Conservation (phyloP, 2,329 filamentous ascomycete genomes). For the Simplicillium aogashimaense region DNA sequence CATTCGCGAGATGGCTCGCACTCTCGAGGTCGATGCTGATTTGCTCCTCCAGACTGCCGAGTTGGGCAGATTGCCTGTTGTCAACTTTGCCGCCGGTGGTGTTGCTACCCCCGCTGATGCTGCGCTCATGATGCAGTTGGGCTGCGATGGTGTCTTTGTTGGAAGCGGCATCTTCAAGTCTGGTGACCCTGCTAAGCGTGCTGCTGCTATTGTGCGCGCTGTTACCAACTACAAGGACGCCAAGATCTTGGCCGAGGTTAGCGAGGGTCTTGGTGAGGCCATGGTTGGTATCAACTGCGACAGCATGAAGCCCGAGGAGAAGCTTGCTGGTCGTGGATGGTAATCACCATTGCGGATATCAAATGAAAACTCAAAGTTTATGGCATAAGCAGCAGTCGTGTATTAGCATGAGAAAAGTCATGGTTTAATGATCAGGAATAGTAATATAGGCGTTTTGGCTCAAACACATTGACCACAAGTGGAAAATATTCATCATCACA, state of each 20-base stretch:
- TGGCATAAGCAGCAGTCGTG: background rate
- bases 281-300: slow-evolving; percentile 94
- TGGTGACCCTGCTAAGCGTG: slow-evolving; percentile 79
- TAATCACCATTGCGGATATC: slow-evolving; percentile 30
- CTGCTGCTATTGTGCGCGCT: slow-evolving; percentile 89
- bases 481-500: too few species aligned
- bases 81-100: slow-evolving; percentile 97
- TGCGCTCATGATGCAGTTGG: slow-evolving; percentile 95
- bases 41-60: slow-evolving; percentile 80
- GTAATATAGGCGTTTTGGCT: too few species aligned
- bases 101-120: slow-evolving; percentile 98
- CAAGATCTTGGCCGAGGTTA: slow-evolving; percentile 77
- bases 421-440: background rate
- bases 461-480: too few species aligned
- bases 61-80: slow-evolving; percentile 80
- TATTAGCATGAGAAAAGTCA: background rate
- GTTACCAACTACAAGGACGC: slow-evolving; percentile 84
- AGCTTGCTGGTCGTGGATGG: slow-evolving; percentile 79
- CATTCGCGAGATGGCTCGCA: slow-evolving; percentile 64
- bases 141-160: slow-evolving; percentile 96
- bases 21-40: slow-evolving; percentile 67
- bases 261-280: slow-evolving; percentile 84
- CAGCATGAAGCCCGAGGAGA: slow-evolving; percentile 67
- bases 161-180: slow-evolving; percentile 97
- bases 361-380: background rate